These are phyloP conservation scores for Candolleomyces eurysporus DNA, from an alignment of 768 basidiomycete genomes.

Conservation along the genomic window DNA sequence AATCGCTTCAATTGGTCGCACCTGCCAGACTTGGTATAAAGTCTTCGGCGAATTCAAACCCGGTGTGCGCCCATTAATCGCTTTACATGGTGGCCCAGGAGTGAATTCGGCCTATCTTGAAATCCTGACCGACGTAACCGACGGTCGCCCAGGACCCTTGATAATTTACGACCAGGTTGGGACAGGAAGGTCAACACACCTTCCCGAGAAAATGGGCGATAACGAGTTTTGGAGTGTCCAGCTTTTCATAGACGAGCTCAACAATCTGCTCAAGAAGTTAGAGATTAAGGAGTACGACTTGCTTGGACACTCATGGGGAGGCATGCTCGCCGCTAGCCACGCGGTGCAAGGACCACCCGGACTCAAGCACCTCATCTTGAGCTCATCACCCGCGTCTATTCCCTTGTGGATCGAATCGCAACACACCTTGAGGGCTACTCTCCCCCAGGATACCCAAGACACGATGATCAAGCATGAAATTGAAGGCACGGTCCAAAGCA, in stretches of 20 bases:
- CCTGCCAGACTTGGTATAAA: constrained; percentile 49
- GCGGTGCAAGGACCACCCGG: constrained; percentile 41
- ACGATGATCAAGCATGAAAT: constrained; percentile 43
- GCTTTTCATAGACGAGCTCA: constrained; percentile 52
- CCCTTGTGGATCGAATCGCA: constrained; percentile 33
- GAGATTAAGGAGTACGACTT: constrained; percentile 45
- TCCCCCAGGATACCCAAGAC: constrained; percentile 42
- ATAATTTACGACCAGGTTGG: constrained; percentile 59
- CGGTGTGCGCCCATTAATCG: constrained; percentile 41
- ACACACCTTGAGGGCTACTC: constrained; percentile 11
- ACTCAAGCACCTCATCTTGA: constrained; percentile 43
- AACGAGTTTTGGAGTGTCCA: constrained; percentile 50
- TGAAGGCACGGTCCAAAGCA: constrained; percentile 32
- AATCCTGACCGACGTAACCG: constrained; percentile 36
- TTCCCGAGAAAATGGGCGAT: constrained; percentile 40
- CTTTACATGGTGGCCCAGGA: constrained; percentile 57
- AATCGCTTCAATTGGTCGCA: neutral
- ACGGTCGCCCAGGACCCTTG: constrained; percentile 38
- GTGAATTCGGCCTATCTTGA: constrained; percentile 40
- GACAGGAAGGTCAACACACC: constrained; percentile 51
- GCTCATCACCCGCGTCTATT: constrained; percentile 44
- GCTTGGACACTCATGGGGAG: constrained; percentile 52
- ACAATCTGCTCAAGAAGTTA: constrained; percentile 43
- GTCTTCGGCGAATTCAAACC: constrained; percentile 41
- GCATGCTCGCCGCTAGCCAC: constrained; percentile 44